These are phyloP conservation scores for Botrytis aclada DNA, from an alignment of 2,329 filamentous ascomycete species.

Conservation along the genomic window DNA sequence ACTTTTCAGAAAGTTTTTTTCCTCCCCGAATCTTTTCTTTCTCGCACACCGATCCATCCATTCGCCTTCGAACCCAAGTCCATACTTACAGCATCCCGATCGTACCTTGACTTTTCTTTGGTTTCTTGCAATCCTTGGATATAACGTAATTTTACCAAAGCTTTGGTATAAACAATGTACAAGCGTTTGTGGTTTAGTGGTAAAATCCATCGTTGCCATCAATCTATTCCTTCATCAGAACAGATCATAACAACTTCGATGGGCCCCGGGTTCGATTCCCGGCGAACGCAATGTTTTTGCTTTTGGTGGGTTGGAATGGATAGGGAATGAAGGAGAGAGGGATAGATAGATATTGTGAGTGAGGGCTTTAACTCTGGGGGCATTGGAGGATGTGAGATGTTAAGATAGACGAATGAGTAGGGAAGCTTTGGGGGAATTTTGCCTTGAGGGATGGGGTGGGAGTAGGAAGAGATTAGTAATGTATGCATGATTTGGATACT, in stretches of 20 bases:
- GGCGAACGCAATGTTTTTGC: neutral
- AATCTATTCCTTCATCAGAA: too few species aligned
- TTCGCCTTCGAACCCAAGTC: too few species aligned
- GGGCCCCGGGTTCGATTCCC: conserved; percentile 5
- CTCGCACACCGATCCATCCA: too few species aligned
- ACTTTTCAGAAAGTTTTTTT: neutral
- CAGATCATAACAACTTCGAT: neutral
- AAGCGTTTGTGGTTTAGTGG: conserved; percentile 26
- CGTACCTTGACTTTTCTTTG: too few species aligned
- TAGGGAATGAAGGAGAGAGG: too few species aligned
- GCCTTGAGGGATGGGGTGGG: neutral
- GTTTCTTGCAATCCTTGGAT: too few species aligned
- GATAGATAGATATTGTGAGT: neutral
- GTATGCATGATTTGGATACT: neutral
- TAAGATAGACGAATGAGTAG: neutral
- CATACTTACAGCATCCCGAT: too few species aligned
- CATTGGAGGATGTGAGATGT: neutral
- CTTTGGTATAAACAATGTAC: too few species aligned
- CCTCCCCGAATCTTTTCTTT: neutral
- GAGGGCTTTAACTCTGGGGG: neutral
- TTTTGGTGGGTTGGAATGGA: too few species aligned
- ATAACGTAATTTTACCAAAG: too few species aligned
- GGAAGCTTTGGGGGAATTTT: neutral
- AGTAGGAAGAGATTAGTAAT: neutral
- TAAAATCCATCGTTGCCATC: conserved; percentile 25